A percentile compares a stretch with the other conserved stretches of the same genome.
Evolutionary conservation across 306 rosid species (phyloP).

Genomic region (Castanopsis chinensis): DNA sequence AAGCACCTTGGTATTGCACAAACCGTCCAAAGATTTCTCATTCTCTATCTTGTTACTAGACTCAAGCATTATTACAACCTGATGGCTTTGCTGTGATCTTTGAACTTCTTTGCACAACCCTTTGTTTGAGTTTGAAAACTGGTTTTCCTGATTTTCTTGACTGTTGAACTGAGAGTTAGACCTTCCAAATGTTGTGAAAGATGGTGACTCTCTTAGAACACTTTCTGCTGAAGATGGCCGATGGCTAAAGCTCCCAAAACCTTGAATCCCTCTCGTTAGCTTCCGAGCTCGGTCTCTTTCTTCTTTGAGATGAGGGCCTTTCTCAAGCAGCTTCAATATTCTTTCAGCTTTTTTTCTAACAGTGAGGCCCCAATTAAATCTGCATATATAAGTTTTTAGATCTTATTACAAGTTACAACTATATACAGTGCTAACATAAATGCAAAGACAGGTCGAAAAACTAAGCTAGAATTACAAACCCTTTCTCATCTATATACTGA

Average conservation of each 20-base stretch:
- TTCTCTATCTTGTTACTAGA: conserved; percentile 4
- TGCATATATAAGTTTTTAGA: conserved; percentile 20
- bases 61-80: background rate
- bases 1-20: conserved; percentile 23
- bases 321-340: conserved; percentile 57
- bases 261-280: conserved; percentile 82
- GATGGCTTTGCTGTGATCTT: conserved; percentile 6
- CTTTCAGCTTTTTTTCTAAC: conserved; percentile 78
- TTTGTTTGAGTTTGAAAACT: conserved; percentile 17
- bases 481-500: conserved; percentile 67
- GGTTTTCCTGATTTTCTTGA: conserved; percentile 43
- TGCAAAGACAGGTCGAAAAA: background rate
- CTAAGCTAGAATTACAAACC: conserved; percentile 31
- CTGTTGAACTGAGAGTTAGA: conserved; percentile 37
- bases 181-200: conserved; percentile 39
- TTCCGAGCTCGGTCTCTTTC: conserved; percentile 77
- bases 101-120: conserved; percentile 21
- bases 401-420: background rate
- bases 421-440: background rate
- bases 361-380: conserved; percentile 94
- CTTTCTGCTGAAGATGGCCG: conserved; percentile 45
- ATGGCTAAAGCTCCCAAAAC: conserved; percentile 79
- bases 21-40: conserved; percentile 16
- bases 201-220: conserved; percentile 45
- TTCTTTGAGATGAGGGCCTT: conserved; percentile 63